phyloP scores from a whole-genome alignment of 768 basidiomycete species.

The Rickenella mellea region DNA sequence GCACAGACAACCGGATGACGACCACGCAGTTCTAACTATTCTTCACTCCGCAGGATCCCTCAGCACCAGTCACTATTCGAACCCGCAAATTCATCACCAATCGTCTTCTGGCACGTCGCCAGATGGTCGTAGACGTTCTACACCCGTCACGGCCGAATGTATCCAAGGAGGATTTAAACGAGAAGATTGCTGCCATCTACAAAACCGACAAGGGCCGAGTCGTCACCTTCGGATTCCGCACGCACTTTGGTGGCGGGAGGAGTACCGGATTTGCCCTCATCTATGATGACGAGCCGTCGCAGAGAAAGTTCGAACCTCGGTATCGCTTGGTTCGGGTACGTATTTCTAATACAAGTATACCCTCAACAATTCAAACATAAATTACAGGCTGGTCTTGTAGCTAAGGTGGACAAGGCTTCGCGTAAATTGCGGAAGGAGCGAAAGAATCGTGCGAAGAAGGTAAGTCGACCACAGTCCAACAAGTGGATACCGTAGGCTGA shows the following conservation, averaged over 20 bases:
- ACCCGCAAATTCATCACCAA: constrained; percentile 99
- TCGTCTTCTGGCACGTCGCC: constrained; percentile 90
- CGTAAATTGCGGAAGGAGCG: constrained; percentile 99
- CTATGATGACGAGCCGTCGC: constrained; percentile 90
- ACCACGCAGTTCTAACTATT: constrained; percentile 2
- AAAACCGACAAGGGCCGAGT: constrained; percentile 88
- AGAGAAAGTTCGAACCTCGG: constrained; percentile 96
- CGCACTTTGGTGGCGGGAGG: constrained; percentile 96
- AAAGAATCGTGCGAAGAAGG: constrained; percentile 99
- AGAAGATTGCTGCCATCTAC: constrained; percentile 88
- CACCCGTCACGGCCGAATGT: constrained; percentile 96
- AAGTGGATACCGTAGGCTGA: constrained; percentile 10
- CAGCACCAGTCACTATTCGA: constrained; percentile 88
- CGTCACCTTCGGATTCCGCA: constrained; percentile 89
- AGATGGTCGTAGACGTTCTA: constrained; percentile 90
- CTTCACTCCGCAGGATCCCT: constrained; percentile 33
- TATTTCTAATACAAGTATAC: constrained; percentile 9
- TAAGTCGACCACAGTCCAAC: constrained; percentile 20
- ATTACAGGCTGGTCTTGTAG: constrained; percentile 51
- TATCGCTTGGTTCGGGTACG: constrained; percentile 90
- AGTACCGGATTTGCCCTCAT: constrained; percentile 97
- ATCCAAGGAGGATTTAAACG: constrained; percentile 81
- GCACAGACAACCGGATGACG: constrained; percentile 20
- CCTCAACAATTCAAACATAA: background rate
- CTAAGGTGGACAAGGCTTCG: constrained; percentile 84